Conservation (phyloP, 805 yeast genomes). For the Hanseniaspora thailandica region DNA sequence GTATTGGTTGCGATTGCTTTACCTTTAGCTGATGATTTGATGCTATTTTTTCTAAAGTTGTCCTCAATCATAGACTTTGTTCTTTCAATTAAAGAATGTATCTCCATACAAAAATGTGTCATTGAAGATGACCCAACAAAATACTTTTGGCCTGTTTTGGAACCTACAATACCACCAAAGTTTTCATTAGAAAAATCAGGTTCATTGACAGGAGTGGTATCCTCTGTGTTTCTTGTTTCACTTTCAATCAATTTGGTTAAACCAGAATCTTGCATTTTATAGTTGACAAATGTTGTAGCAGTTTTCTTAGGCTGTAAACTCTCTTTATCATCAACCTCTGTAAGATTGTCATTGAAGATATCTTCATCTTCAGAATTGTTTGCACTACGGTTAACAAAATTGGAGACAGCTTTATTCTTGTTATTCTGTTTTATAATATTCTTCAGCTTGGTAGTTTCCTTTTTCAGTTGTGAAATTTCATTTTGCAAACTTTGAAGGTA, state of each 20-base stretch:
- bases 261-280: background rate
- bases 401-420: background rate
- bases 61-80: slow-evolving; percentile 27
- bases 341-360: background rate
- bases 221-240: background rate
- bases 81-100: slow-evolving; percentile 44
- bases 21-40: background rate
- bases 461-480: slow-evolving; percentile 51
- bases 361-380: slow-evolving; percentile 2
- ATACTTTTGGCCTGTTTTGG: slow-evolving; percentile 62
- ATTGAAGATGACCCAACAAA: slow-evolving; percentile 75
- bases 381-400: background rate
- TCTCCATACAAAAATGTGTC: slow-evolving; percentile 70
- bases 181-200: slow-evolving; percentile 53
- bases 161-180: slow-evolving; percentile 60
- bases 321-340: background rate
- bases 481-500: slow-evolving; percentile 57
- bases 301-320: background rate
- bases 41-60: slow-evolving; percentile 16
- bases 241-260: slow-evolving; percentile 16
- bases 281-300: background rate
- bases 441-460: slow-evolving; percentile 50
- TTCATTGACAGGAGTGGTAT: slow-evolving; percentile 35
- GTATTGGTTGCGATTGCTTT: slow-evolving; percentile 16
- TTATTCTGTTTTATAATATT: slow-evolving; percentile 18